Base-by-base conservation (phyloP, 495 filamentous ascomycete species). In the Diplogelasinospora grovesii region DNA sequence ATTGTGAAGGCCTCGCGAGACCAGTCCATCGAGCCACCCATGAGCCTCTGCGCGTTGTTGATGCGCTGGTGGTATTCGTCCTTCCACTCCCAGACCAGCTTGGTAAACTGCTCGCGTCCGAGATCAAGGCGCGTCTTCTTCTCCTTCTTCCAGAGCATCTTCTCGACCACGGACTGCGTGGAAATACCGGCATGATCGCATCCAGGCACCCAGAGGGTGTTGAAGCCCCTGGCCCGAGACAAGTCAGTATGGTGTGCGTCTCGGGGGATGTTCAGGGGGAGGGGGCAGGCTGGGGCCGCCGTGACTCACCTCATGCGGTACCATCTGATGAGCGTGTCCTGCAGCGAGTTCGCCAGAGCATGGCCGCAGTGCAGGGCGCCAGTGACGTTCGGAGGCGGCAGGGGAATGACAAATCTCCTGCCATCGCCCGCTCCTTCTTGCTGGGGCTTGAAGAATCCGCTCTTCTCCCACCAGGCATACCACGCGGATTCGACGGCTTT, bases 291-390 rank as follows among this genome's bases (percentile, higher is more conserved):
- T 10, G 14, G n/a, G 16, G 18, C 32, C n/a, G 25, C 4, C 13
- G 20, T 15, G 9, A 46, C 45, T 28, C 35, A 48, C 38, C 41
- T 68, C 73, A 75, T 75, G 27, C 73, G 64, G 43, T 77, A 61
- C 75, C 81, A 88, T 39, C 85, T 68, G 42, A 88, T 85, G 63
- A 90, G 69, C 8, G 81, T 70, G 55, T 89, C 85, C 61, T 89
- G 84, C 26, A 87, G 66, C 21, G 80, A 70, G 44, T 68, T 72
- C 10, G 71, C 68, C 19, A 80, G 52, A 22, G 74, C 77, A 49
- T 80, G 76, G 37, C 76, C 57, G 38, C 53, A 57, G 45, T 71
- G 70, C 24, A 74, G 61, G n/a, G 60, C 64, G 19, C 70, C 70
- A 8, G 70, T 72, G 29, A 92, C 83, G 52, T 92, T 92, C 16